A percentile compares a stretch with the other conserved stretches of the same genome.
Conservation (phyloP, 768 basidiomycete genomes). For the Suillus decipiens region DNA sequence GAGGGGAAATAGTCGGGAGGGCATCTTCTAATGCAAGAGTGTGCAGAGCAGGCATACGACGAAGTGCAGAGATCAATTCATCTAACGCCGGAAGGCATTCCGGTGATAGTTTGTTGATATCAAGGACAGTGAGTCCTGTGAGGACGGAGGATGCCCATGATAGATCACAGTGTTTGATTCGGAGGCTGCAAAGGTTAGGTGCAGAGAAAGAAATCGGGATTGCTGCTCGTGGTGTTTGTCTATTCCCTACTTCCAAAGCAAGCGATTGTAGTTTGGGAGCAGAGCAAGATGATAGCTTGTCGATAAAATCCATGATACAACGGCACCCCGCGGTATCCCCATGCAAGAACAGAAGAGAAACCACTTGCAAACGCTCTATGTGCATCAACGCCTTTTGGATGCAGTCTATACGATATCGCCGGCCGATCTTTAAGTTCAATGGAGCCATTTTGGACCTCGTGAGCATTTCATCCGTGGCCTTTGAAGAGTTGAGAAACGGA, state of each 20-base stretch:
- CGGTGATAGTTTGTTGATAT: constrained; percentile 31
- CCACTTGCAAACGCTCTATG: constrained; percentile 34
- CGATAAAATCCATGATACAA: constrained; percentile 29
- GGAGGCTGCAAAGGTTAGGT: constrained; percentile 38
- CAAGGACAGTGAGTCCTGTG: constrained; percentile 38
- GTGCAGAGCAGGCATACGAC: constrained; percentile 35
- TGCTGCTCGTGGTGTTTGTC: neutral
- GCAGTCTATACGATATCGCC: constrained; percentile 28
- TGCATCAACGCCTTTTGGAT: constrained; percentile 36
- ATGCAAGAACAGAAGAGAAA: constrained; percentile 28
- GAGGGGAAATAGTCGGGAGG: constrained; percentile 26
- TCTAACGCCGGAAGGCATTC: constrained; percentile 31
- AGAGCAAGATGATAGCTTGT: constrained; percentile 18
- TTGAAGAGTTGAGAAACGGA: constrained; percentile 34
- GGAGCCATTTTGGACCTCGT: constrained; percentile 45
- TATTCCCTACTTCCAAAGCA: constrained; percentile 22
- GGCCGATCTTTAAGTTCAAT: constrained; percentile 26
- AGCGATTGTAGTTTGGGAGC: constrained; percentile 38
- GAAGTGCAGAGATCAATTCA: constrained; percentile 36
- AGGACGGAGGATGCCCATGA: constrained; percentile 40
- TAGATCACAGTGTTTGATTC: constrained; percentile 37
- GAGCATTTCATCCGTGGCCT: constrained; percentile 46
- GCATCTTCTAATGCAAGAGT: constrained; percentile 37
- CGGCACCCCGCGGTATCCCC: constrained; percentile 24
- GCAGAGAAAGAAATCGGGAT: constrained; percentile 18